Base-by-base conservation (phyloP, 2,329 filamentous ascomycete genomes). In the Calonectria naviculata region DNA sequence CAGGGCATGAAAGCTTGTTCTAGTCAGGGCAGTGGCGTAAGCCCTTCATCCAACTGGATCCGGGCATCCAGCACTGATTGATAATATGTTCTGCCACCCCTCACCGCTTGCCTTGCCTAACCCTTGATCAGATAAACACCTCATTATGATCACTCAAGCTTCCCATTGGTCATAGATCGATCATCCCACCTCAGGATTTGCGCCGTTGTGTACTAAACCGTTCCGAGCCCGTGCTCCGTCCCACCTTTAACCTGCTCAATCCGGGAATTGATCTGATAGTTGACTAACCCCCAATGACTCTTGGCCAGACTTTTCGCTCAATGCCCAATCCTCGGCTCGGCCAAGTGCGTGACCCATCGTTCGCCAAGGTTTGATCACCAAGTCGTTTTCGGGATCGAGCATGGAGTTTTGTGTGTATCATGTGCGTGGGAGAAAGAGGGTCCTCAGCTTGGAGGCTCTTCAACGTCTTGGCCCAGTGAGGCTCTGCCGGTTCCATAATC, bases 81-180 rank as follows among this genome's bases (percentile, higher is more conserved):
- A 58, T 58, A 58, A 29, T n/a, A 15, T 49, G n/a, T 68, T 68
- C 52, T 68, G 69, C 69, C 60, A 10, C 1, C 1, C 12, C 13
- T 29, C 44, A 63, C 69, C 69, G 41, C 69, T 44, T 63, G 24
- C 7, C 21, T 7, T 26, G 24, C 5, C 19, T 7, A 15, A 21
- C 24, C 2, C 19, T 41, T 26, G 54, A 72, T 72, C 70, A 70
- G 70, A 72, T 72, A 72, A 72, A 69, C 56, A 28, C 44, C 67
- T 54, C 70, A 58, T 44, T 28, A 15, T 67, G 15, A 47, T 42
- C 52, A 63, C 19, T 26, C 29, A 9, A 5, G 24, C 29, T 19
- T 41, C 10, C 24, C 15, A 71, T 71, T 71, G 70, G 70, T 54
- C 49, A 34, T 26, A 65, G 34, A 66, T 66, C 62, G n/a, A n/a